Evolutionary conservation across 2,329 filamentous ascomycete genomes (phyloP).

Genomic region (Cyanodermella asteris): DNA sequence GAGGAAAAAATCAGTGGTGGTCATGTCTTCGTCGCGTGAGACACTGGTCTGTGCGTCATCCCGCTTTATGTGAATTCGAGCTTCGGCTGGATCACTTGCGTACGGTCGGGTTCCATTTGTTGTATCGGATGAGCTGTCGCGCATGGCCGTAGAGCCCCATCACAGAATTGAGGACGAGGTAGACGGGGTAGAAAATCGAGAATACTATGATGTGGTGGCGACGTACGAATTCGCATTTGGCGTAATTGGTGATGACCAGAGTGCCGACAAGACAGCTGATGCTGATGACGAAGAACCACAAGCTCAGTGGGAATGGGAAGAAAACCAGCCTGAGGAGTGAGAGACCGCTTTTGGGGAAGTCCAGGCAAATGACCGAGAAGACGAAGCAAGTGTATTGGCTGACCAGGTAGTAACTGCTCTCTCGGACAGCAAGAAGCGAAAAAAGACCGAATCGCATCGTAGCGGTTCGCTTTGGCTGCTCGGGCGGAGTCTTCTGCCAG

Average conservation of each 20-base stretch:
- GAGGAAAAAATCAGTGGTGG: too few species aligned
- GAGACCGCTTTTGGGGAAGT: constrained; percentile 18
- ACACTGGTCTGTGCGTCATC: not conserved
- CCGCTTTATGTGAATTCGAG: not conserved
- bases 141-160: constrained; percentile 27
- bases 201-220: constrained; percentile 21
- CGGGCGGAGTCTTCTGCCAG: constrained; percentile 19
- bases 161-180: constrained; percentile 21
- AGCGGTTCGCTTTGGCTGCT: constrained; percentile 15
- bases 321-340: constrained; percentile 21
- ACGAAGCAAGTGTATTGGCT: constrained; percentile 27
- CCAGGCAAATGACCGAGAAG: constrained; percentile 22
- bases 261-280: constrained; percentile 22
- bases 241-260: constrained; percentile 23
- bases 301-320: constrained; percentile 25
- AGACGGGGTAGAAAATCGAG: constrained; percentile 20
- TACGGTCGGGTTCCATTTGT: constrained; percentile 27
- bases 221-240: constrained; percentile 24
- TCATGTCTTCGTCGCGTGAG: too few species aligned
- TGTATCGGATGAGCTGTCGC: constrained; percentile 23
- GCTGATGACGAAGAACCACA: constrained; percentile 25
- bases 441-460: constrained; percentile 22
- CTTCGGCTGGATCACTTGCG: constrained; percentile 6
- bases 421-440: constrained; percentile 23
- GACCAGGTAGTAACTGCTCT: constrained; percentile 26